Evolutionary conservation across 2,329 filamentous ascomycete species (phyloP).

Genomic region (Ophiobolus disseminans): DNA sequence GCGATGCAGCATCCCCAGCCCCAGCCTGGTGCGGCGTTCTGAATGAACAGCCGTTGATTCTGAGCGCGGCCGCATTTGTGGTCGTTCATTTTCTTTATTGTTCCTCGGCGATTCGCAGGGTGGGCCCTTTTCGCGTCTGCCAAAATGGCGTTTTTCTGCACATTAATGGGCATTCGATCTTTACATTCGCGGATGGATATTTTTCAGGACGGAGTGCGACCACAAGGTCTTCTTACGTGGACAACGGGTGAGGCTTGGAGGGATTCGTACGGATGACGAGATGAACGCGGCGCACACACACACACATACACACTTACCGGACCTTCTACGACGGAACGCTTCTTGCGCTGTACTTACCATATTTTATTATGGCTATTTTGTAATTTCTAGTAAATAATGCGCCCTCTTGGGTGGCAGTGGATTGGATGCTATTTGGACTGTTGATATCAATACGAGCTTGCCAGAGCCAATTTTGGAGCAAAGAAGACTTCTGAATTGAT

Average conservation of each 20-base stretch:
- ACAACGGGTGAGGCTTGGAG: not conserved
- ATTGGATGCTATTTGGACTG: not conserved
- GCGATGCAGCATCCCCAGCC: constrained; percentile 17
- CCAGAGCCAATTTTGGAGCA: constrained; percentile 3
- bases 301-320: not conserved
- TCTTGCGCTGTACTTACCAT: constrained; percentile 4
- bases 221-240: not conserved
- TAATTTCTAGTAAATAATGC: constrained; percentile 31
- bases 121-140: too few relatives aligned
- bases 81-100: too few relatives aligned
- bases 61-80: too few relatives aligned
- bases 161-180: too few relatives aligned
- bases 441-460: constrained; percentile 1
- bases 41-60: constrained; percentile 2
- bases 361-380: not conserved
- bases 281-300: not conserved
- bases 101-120: too few relatives aligned
- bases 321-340: constrained; percentile 12
- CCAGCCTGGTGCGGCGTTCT: constrained; percentile 29
- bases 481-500: not conserved
- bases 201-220: too few relatives aligned
- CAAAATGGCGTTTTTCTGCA: not conserved
- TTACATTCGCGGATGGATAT: too few relatives aligned
- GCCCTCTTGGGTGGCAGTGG: not conserved
- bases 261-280: not conserved